These are phyloP conservation scores for Cladosporium cucumerinum DNA, from an alignment of 2,329 filamentous ascomycete species.

Conservation along the genomic window DNA sequence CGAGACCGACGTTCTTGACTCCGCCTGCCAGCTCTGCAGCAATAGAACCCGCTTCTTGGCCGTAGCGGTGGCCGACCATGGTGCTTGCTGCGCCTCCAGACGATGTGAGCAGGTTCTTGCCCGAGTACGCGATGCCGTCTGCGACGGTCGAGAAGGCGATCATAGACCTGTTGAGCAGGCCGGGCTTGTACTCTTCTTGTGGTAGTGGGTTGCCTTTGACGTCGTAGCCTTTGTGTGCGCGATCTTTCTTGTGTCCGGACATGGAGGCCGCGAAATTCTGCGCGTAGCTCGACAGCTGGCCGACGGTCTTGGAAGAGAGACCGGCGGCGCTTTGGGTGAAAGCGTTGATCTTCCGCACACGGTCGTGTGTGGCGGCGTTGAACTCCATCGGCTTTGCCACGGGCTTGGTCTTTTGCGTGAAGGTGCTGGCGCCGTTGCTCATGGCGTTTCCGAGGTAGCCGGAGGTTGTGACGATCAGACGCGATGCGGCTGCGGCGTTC, in stretches of 20 bases:
- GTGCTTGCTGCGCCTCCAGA: slow-evolving; percentile 76
- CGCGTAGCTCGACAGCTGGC: slow-evolving; percentile 75
- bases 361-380: slow-evolving; percentile 75
- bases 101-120: slow-evolving; percentile 70
- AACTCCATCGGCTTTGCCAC: slow-evolving; percentile 81
- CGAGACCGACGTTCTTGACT: slow-evolving; percentile 92
- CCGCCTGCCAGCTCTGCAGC: slow-evolving; percentile 74
- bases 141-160: slow-evolving; percentile 95
- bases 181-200: slow-evolving; percentile 70
- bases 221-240: slow-evolving; percentile 60
- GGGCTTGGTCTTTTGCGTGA: slow-evolving; percentile 76
- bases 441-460: slow-evolving; percentile 74
- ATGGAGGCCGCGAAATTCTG: slow-evolving; percentile 84
- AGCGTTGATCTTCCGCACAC: slow-evolving; percentile 84
- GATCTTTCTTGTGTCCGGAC: slow-evolving; percentile 57
- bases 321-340: slow-evolving; percentile 76
- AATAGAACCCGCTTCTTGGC: slow-evolving; percentile 76
- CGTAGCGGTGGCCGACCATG: slow-evolving; percentile 87
- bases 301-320: slow-evolving; percentile 80
- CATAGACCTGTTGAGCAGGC: slow-evolving; percentile 88
- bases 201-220: slow-evolving; percentile 62
- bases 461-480: slow-evolving; percentile 85
- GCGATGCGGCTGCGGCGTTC: slow-evolving; percentile 81
- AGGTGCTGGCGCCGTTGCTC: slow-evolving; percentile 72
- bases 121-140: slow-evolving; percentile 87